Base-by-base conservation (phyloP, 805 yeast genomes). In the Yarrowia bubula region DNA sequence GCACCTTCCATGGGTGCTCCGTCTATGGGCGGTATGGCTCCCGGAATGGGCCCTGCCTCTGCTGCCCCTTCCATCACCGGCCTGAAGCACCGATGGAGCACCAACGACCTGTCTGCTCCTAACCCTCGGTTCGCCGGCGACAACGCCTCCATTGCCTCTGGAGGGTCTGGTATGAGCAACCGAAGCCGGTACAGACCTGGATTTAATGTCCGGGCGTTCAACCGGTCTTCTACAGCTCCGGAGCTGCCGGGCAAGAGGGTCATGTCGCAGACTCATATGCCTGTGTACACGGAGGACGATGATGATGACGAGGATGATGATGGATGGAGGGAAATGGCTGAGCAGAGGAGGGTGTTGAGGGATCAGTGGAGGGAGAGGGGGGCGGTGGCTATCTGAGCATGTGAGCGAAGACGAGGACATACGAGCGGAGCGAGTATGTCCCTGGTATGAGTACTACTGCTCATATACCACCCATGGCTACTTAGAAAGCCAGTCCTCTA, bases 291-390 rank as follows among this genome's bases (percentile, higher is more conserved):
- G 5, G 61, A 65, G 10, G 65, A 44, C 64, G 65, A 57, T 15
- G 60, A 66, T 13, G 66, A 68, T 2, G 51, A 69, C 2, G 70
- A 58, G 11, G 63, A 68, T 11, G 61, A 60, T 32, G 33, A 39
- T 42, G 46, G 57, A 14, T 61, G 65, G 65, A 38, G 22, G 37
- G 58, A 61, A 35, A 61, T 61, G 65, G 57, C 65, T 9, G 65
- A 61, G 38, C 55, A 48, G 57, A 22, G 65, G 14, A 50, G 37
- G 46, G 47, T 11, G 39, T 39, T 61, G 31, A 22, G 58, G 14
- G 55, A 46, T 17, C 57, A 47, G 38, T 61, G 65, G 65, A 46
- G 47, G 2, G 38, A 58, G 51, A 32, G 64, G 4, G 41, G 55
- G 6, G 58, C 42, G 8, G 43, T 37, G 8, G 58, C 58, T 3